Evolutionary conservation across 2,329 filamentous ascomycete genomes (phyloP).

Genomic region (Fonsecaea nubica): DNA sequence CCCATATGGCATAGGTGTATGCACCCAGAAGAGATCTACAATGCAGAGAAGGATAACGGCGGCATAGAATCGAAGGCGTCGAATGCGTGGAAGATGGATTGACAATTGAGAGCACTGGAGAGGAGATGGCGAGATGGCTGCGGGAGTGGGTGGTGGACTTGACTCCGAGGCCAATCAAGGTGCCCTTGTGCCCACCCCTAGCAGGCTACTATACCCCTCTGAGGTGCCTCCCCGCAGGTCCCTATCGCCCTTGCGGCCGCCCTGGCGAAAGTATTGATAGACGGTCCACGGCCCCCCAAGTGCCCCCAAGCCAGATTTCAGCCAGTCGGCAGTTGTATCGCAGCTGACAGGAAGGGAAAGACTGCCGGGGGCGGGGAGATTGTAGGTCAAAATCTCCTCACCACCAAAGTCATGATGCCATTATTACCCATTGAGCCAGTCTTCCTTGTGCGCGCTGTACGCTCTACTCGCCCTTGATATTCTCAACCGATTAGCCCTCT

Average conservation of each 20-base stretch:
- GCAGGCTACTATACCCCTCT: neutral
- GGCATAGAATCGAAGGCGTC: constrained; percentile 18
- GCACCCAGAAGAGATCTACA: constrained; percentile 20
- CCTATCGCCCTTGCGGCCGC: neutral
- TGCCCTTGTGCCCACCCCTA: neutral
- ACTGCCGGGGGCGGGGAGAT: neutral
- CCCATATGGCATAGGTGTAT: neutral
- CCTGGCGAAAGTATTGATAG: neutral
- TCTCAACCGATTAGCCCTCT: neutral
- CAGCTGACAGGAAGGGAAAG: neutral
- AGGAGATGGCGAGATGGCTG: constrained; percentile 5
- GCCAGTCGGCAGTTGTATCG: neutral
- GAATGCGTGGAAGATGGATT: neutral
- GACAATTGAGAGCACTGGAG: constrained; percentile 9
- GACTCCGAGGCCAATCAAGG: constrained; percentile 8
- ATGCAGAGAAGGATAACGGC: constrained; percentile 19
- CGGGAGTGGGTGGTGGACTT: constrained; percentile 4
- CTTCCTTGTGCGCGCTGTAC: neutral
- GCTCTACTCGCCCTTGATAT: neutral
- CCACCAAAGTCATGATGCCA: neutral
- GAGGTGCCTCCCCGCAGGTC: constrained; percentile 3
- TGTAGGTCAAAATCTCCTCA: neutral
- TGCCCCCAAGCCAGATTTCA: neutral
- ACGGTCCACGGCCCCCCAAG: neutral
- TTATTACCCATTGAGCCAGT: neutral